Evolutionary conservation across 306 rosid genomes (phyloP).

Genomic region (Prunus padus): DNA sequence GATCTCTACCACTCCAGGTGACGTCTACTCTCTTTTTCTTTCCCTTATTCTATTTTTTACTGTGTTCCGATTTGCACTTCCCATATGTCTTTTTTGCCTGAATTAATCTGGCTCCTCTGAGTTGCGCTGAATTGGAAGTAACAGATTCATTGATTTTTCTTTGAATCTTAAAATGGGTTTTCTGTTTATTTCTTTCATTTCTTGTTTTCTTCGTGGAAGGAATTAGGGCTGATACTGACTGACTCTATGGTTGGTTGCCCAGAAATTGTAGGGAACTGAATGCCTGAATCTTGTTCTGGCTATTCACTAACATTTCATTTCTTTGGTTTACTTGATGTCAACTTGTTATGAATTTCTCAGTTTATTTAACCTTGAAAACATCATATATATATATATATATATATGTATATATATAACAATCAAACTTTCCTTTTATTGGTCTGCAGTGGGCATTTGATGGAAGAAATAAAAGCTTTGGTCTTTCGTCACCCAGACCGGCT

Average conservation of each 20-base stretch:
- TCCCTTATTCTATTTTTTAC: not conserved
- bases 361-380: not conserved
- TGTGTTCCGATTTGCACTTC: not conserved
- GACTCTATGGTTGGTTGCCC: not conserved
- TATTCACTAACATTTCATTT: not conserved
- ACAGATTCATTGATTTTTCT: not conserved
- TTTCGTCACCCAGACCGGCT: constrained; percentile 76
- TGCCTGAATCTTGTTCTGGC: not conserved
- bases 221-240: not conserved
- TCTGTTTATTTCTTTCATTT: not conserved
- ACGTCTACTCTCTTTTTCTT: constrained; percentile 6
- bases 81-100: not conserved
- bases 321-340: not conserved
- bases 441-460: constrained; percentile 75
- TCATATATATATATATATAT: not conserved
- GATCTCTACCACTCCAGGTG: constrained; percentile 95
- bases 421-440: constrained; percentile 28
- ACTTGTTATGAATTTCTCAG: constrained; percentile 1
- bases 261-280: constrained; percentile 12
- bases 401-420: not conserved
- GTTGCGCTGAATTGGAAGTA: not conserved
- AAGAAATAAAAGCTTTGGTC: constrained; percentile 72
- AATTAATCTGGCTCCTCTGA: not conserved
- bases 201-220: not conserved
- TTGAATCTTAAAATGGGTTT: not conserved